A percentile compares a stretch with the other conserved stretches of the same genome.
These are phyloP conservation scores for Alternaria longipes DNA, from an alignment of 2,329 filamentous ascomycete species.

Conservation along the genomic window DNA sequence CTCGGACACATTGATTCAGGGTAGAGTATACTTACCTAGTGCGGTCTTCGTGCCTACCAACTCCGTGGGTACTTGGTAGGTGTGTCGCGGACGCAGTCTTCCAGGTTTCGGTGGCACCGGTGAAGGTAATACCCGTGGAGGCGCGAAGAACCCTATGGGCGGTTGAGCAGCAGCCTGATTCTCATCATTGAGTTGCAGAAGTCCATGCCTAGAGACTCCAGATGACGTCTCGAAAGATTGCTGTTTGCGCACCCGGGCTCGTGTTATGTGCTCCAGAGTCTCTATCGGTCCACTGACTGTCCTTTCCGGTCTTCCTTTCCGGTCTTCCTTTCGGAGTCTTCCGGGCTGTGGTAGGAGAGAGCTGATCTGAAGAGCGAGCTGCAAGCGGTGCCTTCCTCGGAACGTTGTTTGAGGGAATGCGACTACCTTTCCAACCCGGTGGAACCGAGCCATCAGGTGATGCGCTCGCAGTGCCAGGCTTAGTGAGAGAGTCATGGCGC, in stretches of 20 bases:
- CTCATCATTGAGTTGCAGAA: not conserved
- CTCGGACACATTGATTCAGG: no score
- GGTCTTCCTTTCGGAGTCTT: not conserved
- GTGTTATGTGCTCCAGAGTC: not conserved
- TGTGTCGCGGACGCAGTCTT: slow-evolving; percentile 2
- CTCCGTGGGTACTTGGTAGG: slow-evolving; percentile 17
- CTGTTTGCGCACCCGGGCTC: not conserved
- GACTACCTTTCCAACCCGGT: not conserved
- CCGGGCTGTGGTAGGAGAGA: not conserved
- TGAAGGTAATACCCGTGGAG: not conserved
- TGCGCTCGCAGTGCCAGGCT: not conserved
- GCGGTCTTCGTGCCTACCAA: slow-evolving; percentile 21
- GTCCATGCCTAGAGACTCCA: not conserved
- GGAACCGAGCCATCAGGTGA: not conserved
- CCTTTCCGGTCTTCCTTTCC: not conserved
- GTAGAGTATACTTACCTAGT: slow-evolving; percentile 7
- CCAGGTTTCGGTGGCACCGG: not conserved
- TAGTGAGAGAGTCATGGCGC: not conserved
- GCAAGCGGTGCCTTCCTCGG: slow-evolving; percentile 13
- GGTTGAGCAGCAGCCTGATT: not conserved
- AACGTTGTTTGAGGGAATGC: not conserved
- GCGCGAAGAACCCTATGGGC: not conserved
- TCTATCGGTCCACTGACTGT: not conserved
- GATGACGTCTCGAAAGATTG: not conserved
- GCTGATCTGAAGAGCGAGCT: not conserved